Evolutionary conservation across 129 eudicot genomes (phyloP), one percentile per base, ranked within the genome.

Genomic region (Glebionis coronaria): DNA sequence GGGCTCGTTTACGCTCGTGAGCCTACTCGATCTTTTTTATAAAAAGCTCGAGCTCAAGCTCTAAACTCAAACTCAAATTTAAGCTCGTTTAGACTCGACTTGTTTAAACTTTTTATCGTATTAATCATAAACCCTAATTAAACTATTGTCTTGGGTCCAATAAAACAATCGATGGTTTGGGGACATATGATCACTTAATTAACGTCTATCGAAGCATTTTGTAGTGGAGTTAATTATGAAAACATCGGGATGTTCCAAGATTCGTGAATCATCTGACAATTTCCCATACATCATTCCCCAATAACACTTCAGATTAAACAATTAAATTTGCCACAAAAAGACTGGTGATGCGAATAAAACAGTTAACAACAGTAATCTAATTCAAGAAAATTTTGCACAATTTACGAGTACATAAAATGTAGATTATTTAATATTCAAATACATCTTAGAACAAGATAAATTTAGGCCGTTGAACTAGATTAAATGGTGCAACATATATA

Each of bases 261-360:
- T 59, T 31, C 45, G 46, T 28, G 44, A 28, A 59, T 59, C 40
- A 59, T 59, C 64, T 59, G 64, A 59, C 46, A 59, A 13, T 59
- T 28, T 59, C 35, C 47, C 65, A 31, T 31, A 29, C 65, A 60
- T 60, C 65, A 35, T 60, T 60, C 13, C 23, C 65, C 46, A 29
- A 29, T 60, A 19, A n/a, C 12, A 9, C 8, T 59, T 29, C 9
- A 35, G 42, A 35, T 59, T 59, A 59, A 59, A 59, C 11, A 35
- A 35, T 59, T 1, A 59, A 59, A 9, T 12, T 29, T n/a, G 31
- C 54, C n/a, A 3, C 54, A 49, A 12, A 13, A 1, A 12, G 53
- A 47, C 53, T 47, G 4, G 14, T 47, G 53, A 11, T 5, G 13
- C 53, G 0, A 59, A 28, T n/a, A 12, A 29, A 31, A 31, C 40